Base-by-base conservation (phyloP, 805 yeast species). In the Candida tibetensis region DNA sequence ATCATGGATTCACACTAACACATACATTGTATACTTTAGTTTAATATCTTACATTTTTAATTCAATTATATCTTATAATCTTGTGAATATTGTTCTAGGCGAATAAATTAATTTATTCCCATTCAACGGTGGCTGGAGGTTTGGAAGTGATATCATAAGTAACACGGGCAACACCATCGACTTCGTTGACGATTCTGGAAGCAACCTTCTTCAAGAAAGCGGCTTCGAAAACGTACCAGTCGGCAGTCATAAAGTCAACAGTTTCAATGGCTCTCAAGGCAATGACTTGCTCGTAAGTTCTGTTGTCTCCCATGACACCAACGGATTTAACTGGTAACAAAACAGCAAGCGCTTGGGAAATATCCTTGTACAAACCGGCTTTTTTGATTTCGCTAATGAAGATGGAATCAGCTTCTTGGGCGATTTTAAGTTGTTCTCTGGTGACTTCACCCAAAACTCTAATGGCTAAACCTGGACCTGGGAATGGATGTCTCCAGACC, bases 401-500 rank as follows among this genome's bases (percentile, higher is more conserved):
- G 56, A 93, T 93, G 66, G 73, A 76, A 65, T 93, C 99, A 46
- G 99, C 99, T 63, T 88, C 91, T 71, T 98, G 85, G 31, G 98
- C 99, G 60, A 93, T 93, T 60, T 81, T 91, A 41, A 93, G 93
- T 72, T 93, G 99, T 49, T 74, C 81, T 51, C 80, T 85, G 42
- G 96, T 86, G 47, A 93, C 98, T 72, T 91, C 98, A 53, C 99
- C 99, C 34, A 93, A 74, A 40, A 93, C 95, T 71, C 99, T 84
- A 65, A 93, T 93, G 53, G 97, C 99, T 61, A 93, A 85, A 74
- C 99, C 99, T 64, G 99, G 99, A 63, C 99, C 99, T 56, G 99
- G 99, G 95, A 93, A 93, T 41, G 99, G 99, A 64, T 93, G 99
- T 77, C 99, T 87, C 98, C 98, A 91, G 51, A 93, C 98, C 53